A percentile compares a stretch with the other conserved stretches of the same genome.
Evolutionary conservation across 225 moss, liverwort and hornwort genomes (phyloP).

Genomic region (Anthoceros angustus): DNA sequence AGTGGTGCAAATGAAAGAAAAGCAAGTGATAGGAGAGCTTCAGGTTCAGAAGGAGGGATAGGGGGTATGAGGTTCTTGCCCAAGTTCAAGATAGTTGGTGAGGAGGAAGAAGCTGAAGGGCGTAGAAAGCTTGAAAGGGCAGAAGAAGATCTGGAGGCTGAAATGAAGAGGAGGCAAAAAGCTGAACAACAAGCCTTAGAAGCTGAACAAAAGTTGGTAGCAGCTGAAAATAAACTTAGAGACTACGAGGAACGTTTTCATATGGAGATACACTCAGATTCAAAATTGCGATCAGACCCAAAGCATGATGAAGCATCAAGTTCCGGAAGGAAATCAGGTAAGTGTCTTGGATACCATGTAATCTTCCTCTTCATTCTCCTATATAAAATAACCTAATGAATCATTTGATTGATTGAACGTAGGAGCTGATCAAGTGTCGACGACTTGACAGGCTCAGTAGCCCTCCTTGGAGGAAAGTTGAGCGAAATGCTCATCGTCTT

Average conservation of each 20-base stretch:
- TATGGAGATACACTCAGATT: not conserved
- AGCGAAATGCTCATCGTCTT: conserved; percentile 1
- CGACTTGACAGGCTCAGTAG: not conserved
- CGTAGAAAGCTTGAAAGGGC: not conserved
- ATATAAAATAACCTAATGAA: not conserved
- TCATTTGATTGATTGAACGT: not conserved
- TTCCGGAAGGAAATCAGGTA: not conserved
- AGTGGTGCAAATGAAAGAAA: not conserved
- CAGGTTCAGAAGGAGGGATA: not conserved
- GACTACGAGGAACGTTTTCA: not conserved
- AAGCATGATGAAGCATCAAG: not conserved
- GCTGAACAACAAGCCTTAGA: not conserved
- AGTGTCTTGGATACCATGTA: not conserved
- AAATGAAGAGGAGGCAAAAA: not conserved
- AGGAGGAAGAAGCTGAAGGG: not conserved
- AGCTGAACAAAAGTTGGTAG: not conserved
- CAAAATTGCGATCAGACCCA: not conserved
- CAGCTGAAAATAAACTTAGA: not conserved
- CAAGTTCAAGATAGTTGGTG: not conserved
- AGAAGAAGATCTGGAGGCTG: not conserved
- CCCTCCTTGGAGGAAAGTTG: not conserved
- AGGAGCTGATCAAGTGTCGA: not conserved
- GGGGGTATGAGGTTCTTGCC: not conserved
- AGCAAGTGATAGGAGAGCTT: not conserved
- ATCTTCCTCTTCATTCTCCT: not conserved